Percentiles rank a stretch among this genome's conserved stretches.
Evolutionary conservation across 306 rosid genomes (phyloP).

Genomic region (Mimosa bimucronata): DNA sequence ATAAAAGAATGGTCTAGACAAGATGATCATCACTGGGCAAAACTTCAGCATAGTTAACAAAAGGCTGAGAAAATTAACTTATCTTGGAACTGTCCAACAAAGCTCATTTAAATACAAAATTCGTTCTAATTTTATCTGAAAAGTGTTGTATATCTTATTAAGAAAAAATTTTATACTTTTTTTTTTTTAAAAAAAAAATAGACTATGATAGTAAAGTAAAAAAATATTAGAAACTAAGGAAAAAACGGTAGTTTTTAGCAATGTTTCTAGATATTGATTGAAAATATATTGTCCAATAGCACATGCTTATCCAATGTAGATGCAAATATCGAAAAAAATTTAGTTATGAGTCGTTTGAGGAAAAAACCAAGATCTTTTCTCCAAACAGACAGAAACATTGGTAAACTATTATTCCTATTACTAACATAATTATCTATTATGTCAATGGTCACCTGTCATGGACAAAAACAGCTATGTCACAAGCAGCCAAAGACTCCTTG

Average conservation of each 20-base stretch:
- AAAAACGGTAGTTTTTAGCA: background rate
- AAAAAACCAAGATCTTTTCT: background rate
- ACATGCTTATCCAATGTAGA: constrained; percentile 9
- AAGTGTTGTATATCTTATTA: constrained; percentile 9
- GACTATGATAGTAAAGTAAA: background rate
- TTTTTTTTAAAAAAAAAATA: constrained; percentile 11
- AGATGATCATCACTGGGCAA: background rate
- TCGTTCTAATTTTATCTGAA: background rate
- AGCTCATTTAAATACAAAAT: constrained; percentile 28
- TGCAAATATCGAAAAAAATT: background rate
- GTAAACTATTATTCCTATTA: background rate
- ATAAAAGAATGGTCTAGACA: constrained; percentile 16
- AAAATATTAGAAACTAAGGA: background rate
- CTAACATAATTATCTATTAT: constrained; percentile 5
- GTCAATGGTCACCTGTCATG: constrained; percentile 72
- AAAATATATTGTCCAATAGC: background rate
- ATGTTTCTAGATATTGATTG: background rate
- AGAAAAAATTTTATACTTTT: background rate
- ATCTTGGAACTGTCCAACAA: constrained; percentile 19
- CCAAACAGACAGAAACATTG: constrained; percentile 4
- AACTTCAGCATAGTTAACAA: background rate
- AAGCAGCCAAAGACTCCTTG: constrained; percentile 91
- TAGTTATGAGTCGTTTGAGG: background rate
- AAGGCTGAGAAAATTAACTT: background rate
- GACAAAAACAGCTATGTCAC: constrained; percentile 90